These are phyloP conservation scores for Canavalia gladiata DNA, from an alignment of 306 rosid species.

Conservation along the genomic window DNA sequence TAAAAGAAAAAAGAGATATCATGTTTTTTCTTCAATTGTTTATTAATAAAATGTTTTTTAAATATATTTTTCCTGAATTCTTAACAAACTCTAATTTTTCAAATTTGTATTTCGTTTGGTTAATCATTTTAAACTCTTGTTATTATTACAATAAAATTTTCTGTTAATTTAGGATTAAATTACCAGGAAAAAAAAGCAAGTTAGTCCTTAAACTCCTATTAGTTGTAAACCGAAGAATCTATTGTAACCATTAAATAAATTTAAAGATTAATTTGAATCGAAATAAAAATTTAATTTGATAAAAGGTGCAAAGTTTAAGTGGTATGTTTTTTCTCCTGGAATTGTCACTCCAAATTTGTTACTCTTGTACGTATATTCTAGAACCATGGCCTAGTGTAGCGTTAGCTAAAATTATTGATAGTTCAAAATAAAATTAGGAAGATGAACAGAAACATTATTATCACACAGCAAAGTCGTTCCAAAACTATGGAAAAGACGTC, in stretches of 20 bases:
- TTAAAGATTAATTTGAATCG: not conserved
- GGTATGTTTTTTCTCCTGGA: not conserved
- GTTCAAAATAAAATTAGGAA: not conserved
- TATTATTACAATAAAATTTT: not conserved
- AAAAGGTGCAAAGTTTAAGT: not conserved
- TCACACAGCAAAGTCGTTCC: not conserved
- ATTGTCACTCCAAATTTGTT: not conserved
- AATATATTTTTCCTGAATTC: no score
- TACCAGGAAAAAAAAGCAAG: no score
- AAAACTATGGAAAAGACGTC: not conserved
- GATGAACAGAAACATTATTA: not conserved
- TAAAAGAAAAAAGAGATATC: not conserved
- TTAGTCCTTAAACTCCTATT: not conserved
- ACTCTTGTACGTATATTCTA: not conserved
- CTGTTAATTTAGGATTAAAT: not conserved
- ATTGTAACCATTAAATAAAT: not conserved
- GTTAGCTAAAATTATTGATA: not conserved
- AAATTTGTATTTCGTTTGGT: no score
- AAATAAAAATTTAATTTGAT: not conserved
- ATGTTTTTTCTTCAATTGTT: conserved; percentile 1
- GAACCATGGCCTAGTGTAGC: not conserved
- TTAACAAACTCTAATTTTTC: no score
- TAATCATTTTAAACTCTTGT: not conserved
- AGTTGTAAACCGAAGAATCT: not conserved
- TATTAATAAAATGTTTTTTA: not conserved